phyloP scores from a whole-genome alignment of 2,329 filamentous ascomycete genomes.

The Teratosphaeria destructans region DNA sequence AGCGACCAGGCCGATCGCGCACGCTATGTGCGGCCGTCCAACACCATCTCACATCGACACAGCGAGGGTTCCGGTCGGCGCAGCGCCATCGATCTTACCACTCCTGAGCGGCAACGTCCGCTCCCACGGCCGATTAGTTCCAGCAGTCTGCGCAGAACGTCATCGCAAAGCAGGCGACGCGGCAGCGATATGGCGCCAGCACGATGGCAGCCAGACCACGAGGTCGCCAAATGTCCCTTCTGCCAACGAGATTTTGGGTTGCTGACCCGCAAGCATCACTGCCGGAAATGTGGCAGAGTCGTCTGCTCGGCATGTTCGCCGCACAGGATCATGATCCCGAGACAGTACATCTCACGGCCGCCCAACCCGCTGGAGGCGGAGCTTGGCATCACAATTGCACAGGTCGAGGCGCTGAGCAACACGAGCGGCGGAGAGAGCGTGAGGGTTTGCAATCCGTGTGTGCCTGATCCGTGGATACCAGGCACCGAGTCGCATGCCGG shows the following conservation, averaged over 20 bases:
- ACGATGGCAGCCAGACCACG: constrained; percentile 78
- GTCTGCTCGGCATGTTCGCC: constrained; percentile 86
- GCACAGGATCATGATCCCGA: constrained; percentile 86
- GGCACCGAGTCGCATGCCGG: constrained; percentile 1
- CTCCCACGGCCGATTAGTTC: not conserved
- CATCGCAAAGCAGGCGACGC: constrained; percentile 5
- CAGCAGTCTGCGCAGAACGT: constrained; percentile 1
- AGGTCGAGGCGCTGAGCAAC: constrained; percentile 31
- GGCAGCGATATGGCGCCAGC: constrained; percentile 49
- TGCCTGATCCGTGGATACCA: constrained; percentile 47
- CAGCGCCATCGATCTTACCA: constrained; percentile 17
- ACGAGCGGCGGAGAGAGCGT: constrained; percentile 58
- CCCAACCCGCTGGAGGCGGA: constrained; percentile 31
- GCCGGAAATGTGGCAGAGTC: constrained; percentile 87
- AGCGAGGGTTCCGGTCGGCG: constrained; percentile 8
- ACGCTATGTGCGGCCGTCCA: not conserved
- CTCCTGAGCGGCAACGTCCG: constrained; percentile 6
- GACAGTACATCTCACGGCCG: constrained; percentile 82
- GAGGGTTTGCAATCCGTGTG: constrained; percentile 61
- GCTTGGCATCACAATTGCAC: constrained; percentile 27
- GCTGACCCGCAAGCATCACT: constrained; percentile 85
- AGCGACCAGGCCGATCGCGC: constrained; percentile 9
- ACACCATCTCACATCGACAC: not conserved
- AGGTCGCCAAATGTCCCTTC: constrained; percentile 75
- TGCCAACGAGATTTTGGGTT: constrained; percentile 72